Evolutionary conservation across 108 stramenopile genomes (phyloP).

Genomic region (Skeletonema costatum): DNA sequence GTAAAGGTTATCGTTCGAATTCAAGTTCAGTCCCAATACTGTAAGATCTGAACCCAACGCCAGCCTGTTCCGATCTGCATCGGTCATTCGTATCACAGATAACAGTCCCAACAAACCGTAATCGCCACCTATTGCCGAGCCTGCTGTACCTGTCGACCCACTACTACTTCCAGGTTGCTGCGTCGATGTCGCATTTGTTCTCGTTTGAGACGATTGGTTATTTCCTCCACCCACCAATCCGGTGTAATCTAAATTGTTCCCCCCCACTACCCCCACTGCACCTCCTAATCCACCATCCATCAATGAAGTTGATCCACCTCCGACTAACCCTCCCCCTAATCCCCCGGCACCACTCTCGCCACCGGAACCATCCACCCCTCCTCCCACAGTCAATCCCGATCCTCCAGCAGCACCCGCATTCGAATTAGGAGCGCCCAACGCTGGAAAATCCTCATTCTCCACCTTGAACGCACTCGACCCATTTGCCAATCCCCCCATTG

Average conservation of each 20-base stretch:
- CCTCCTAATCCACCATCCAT: conserved; percentile 17
- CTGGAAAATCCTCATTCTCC: conserved; percentile 88
- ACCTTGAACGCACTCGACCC: conserved; percentile 74
- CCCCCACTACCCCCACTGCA: conserved; percentile 28
- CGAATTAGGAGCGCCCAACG: conserved; percentile 39
- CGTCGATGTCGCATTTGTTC: conserved; percentile 21
- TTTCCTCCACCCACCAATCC: conserved; percentile 41
- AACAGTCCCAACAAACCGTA: conserved; percentile 94
- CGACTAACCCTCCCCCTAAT: conserved; percentile 18
- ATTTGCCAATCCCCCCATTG: conserved; percentile 64
- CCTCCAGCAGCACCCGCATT: neutral
- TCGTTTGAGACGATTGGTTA: conserved; percentile 27
- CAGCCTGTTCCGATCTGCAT: conserved; percentile 92
- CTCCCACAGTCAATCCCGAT: neutral
- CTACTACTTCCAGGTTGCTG: conserved; percentile 42
- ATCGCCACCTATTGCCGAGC: conserved; percentile 83
- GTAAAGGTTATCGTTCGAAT: conserved; percentile 91
- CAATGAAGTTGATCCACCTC: conserved; percentile 21
- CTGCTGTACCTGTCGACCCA: conserved; percentile 49
- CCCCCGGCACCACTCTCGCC: conserved; percentile 23
- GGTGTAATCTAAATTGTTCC: conserved; percentile 46
- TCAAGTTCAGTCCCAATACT: conserved; percentile 93
- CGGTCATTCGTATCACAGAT: conserved; percentile 95
- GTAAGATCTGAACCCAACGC: conserved; percentile 97
- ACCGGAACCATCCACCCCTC: conserved; percentile 9